phyloP scores from a whole-genome alignment of 768 basidiomycete species.

The Kwoniella mangroviensis region DNA sequence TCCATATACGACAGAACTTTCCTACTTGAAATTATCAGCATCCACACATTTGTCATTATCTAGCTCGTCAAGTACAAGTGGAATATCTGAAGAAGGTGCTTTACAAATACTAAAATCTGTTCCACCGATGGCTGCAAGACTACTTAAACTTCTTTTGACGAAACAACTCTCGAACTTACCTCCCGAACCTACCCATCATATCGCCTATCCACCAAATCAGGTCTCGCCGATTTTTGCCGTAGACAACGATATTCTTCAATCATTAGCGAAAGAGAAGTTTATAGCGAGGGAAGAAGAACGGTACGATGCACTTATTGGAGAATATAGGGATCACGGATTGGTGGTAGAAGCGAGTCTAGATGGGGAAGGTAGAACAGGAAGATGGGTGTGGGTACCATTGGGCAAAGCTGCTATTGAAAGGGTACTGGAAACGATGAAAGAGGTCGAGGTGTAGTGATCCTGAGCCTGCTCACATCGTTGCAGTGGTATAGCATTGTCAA shows the following conservation, averaged over 20 bases:
- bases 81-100: slow-evolving; percentile 71
- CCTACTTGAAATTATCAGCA: slow-evolving; percentile 48
- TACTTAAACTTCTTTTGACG: slow-evolving; percentile 73
- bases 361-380: slow-evolving; percentile 63
- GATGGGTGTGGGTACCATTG: slow-evolving; percentile 82
- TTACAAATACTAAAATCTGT: slow-evolving; percentile 82
- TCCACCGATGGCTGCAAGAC: slow-evolving; percentile 79
- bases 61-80: slow-evolving; percentile 52
- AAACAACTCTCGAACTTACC: slow-evolving; percentile 69
- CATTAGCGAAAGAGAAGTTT: slow-evolving; percentile 76
- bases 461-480: not conserved
- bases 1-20: slow-evolving; percentile 78
- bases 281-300: slow-evolving; percentile 87
- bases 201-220: slow-evolving; percentile 61
- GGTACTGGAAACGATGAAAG: slow-evolving; percentile 51
- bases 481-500: not conserved
- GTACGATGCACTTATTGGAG: slow-evolving; percentile 77
- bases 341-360: slow-evolving; percentile 63
- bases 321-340: slow-evolving; percentile 88
- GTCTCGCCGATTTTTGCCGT: slow-evolving; percentile 71
- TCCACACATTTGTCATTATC: slow-evolving; percentile 48
- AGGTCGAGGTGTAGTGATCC: slow-evolving; percentile 36
- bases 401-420: slow-evolving; percentile 71
- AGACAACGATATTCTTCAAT: slow-evolving; percentile 54
- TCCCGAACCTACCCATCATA: slow-evolving; percentile 49